Evolutionary conservation across 805 yeast species (phyloP), one percentile per base, ranked within the genome.

Genomic region (Wickerhamiella musiphila): DNA sequence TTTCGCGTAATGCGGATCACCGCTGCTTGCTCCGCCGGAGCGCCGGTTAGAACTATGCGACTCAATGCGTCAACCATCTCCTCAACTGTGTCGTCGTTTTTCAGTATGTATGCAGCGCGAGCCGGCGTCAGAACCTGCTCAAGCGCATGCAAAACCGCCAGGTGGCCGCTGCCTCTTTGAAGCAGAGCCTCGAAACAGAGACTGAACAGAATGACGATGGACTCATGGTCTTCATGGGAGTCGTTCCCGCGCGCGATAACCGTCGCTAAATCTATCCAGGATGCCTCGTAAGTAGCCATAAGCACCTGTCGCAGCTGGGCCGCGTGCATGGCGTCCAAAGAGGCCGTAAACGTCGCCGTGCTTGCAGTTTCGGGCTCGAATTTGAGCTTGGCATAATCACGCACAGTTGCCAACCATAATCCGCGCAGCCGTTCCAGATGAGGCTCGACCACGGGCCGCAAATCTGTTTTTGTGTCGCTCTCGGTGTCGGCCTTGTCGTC

Each of bases 61-160:
- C 79, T 92, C 33, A 86, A 58, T 16, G 81, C 55, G 40, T 78
- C 90, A 31, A 83, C 59, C 7, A 73, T 62, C 48, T 90, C 98
- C 2, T 65, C 65, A 51, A 79, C 78, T 0, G 82, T 66, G 5
- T 63, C 68, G 39, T 73, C 79, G 31, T 70, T 63, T 49, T 78
- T 20, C 3, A 82, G 54, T 13, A 73, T 56, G 6, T 66, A 61
- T 8, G 75, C 65, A 11, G 79, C 63, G 4, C 69, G 63, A 2
- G 67, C 57, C 24, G 71, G 66, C 28, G 61, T 65, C 20, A 81
- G 58, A 12, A 83, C 57, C 34, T 69, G 63, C 21, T 55, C 57
- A 37, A 84, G 51, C 0, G 77, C 72, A 2, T 57, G 56, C 9
- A 57, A 32, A 3, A 73, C 66, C 19, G 53, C 47, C 19, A 46